Conservation (phyloP, 768 basidiomycete species). For the Rhodosporidiobolus odoratus region DNA sequence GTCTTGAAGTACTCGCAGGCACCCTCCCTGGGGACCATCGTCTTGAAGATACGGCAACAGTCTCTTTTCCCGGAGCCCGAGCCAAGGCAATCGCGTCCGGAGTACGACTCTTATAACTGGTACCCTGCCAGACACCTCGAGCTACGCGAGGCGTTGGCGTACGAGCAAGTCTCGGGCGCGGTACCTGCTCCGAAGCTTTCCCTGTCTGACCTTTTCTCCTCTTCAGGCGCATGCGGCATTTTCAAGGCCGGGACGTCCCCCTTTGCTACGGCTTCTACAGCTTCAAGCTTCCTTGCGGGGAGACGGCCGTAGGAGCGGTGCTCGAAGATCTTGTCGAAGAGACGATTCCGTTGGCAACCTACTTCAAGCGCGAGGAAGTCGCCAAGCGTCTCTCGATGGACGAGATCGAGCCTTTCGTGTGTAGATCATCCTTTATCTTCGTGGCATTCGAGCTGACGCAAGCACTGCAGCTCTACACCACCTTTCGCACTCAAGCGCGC, state of each 20-base stretch:
- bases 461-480: too few relatives aligned
- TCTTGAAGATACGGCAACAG: conserved; percentile 14
- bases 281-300: background rate
- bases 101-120: background rate
- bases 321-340: conserved; percentile 14
- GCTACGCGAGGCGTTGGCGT: background rate
- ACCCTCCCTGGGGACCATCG: too few relatives aligned
- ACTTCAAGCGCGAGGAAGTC: background rate
- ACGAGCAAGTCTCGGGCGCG: background rate
- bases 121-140: background rate
- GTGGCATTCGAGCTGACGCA: too few relatives aligned
- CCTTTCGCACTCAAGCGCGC: too few relatives aligned
- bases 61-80: background rate
- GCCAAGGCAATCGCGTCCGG: rapidly evolving
- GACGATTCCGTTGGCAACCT: background rate
- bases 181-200: background rate
- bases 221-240: background rate
- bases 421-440: too few relatives aligned
- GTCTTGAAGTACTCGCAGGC: background rate
- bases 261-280: conserved; percentile 28
- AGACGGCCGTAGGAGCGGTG: background rate
- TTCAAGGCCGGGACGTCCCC: conserved; percentile 12
- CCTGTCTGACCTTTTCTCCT: background rate
- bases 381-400: too few relatives aligned
- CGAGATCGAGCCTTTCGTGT: too few relatives aligned